These are phyloP conservation scores for Lachnellula arida DNA, from an alignment of 2,329 filamentous ascomycete genomes.

Conservation along the genomic window DNA sequence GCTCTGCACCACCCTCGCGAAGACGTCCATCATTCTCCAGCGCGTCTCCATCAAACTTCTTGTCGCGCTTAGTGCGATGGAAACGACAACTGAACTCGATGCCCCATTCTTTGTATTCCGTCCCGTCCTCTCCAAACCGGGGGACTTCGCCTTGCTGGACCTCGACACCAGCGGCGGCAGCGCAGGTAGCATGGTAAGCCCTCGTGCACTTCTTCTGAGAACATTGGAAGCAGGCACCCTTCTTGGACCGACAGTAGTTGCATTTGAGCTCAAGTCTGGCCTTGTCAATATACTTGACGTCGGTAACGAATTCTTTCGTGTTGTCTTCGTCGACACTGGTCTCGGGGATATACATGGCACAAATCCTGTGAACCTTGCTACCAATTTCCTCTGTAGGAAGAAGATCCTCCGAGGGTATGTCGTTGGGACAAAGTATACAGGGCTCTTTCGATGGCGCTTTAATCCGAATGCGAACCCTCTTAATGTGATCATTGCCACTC, in stretches of 20 bases:
- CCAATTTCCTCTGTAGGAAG: constrained; percentile 77
- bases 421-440: constrained; percentile 89
- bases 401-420: constrained; percentile 76
- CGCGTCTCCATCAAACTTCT: constrained; percentile 62
- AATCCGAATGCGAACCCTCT: constrained; percentile 72
- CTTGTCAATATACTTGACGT: constrained; percentile 77
- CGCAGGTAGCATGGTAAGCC: constrained; percentile 93
- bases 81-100: constrained; percentile 94
- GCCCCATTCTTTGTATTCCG: constrained; percentile 85
- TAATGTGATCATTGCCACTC: constrained; percentile 43
- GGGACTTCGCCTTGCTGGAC: constrained; percentile 83
- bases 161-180: constrained; percentile 84
- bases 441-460: constrained; percentile 68
- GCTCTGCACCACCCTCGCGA: constrained; percentile 59
- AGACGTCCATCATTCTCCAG: constrained; percentile 69
- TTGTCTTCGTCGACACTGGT: constrained; percentile 74
- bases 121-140: constrained; percentile 84
- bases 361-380: constrained; percentile 80
- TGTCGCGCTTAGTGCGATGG: constrained; percentile 82
- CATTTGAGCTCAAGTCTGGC: constrained; percentile 89
- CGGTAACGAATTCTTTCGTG: constrained; percentile 51
- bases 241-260: constrained; percentile 88
- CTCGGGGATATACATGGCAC: constrained; percentile 87
- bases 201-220: constrained; percentile 90
- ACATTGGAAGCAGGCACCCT: constrained; percentile 95